Evolutionary conservation across 2,329 filamentous ascomycete genomes (phyloP).

Genomic region (Aspergillus sojae): DNA sequence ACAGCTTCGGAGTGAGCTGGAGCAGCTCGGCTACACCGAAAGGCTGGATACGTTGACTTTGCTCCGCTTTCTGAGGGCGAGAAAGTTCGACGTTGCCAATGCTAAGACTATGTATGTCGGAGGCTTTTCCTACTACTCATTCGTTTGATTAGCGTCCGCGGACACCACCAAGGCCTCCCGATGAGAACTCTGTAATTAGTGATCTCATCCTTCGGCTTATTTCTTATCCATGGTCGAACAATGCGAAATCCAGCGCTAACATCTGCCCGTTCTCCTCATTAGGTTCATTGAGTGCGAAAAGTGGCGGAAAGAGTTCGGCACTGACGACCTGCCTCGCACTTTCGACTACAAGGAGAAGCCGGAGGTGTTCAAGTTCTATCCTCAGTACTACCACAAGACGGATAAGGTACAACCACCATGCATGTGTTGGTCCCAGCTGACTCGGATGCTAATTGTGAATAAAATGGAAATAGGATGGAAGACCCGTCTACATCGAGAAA

Average conservation of each 20-base stretch:
- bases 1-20: slow-evolving; percentile 82
- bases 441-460: slow-evolving; percentile 10
- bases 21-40: slow-evolving; percentile 78
- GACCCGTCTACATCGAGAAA: slow-evolving; percentile 95
- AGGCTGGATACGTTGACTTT: slow-evolving; percentile 90
- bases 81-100: slow-evolving; percentile 87
- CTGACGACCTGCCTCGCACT: slow-evolving; percentile 76
- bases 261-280: slow-evolving; percentile 17
- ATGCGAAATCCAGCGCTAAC: slow-evolving; percentile 6
- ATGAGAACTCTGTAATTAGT: neutral
- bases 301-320: slow-evolving; percentile 85
- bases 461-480: slow-evolving; percentile 71
- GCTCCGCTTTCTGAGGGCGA: slow-evolving; percentile 87
- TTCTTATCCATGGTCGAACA: neutral
- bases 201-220: neutral
- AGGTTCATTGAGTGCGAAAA: slow-evolving; percentile 91
- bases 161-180: neutral
- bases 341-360: slow-evolving; percentile 89
- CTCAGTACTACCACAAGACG: slow-evolving; percentile 95
- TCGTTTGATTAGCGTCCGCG: neutral
- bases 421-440: neutral
- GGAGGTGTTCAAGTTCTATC: slow-evolving; percentile 86
- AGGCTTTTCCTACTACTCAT: neutral
- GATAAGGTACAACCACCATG: slow-evolving; percentile 49
- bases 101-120: slow-evolving; percentile 81